Base-by-base conservation (phyloP, 257 asterid genomes). In the Rhazya stricta region DNA sequence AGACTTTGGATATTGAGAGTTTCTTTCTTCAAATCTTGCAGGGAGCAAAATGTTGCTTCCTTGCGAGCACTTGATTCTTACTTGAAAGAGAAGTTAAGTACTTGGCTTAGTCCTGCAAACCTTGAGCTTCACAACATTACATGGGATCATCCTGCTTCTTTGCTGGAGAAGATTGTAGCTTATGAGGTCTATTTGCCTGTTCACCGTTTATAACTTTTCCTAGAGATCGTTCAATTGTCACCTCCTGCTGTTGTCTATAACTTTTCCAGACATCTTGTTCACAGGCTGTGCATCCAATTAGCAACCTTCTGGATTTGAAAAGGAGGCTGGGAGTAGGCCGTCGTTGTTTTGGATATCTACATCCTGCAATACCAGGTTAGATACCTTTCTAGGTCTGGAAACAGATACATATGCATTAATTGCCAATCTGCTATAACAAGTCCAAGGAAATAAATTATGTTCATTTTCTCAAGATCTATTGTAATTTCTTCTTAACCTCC, bases 231-330 rank as follows among this genome's bases (percentile, higher is more conserved):
- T 5, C 41, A 62, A 29, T 23, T 23, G 32, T 42, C 48, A 36
- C 9, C 18, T 21, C 34, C 42, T 57, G n/a, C 56, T 8, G 3
- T 23, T 32, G 23, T 46, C 51, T 48, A 27, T 54, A 66, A 21
- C n/a, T 46, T 32, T 58, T 29, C 18, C 29, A n/a, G 19, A 25
- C 48, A 34, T 75, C 63, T 41, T 83, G 29, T 79, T 76, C 76
- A 15, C 88, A 91, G 98, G 97, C 97, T 63, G 97, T 94, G 81
- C 98, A 94, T 90, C 97, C 98, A 62, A 94, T 91, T 79, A 94
- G 97, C 87, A 91, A 85, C 83, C 97, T 94, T 74, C 79, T 91
- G 79, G 97, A 91, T 87, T 80, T 94, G 83, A 94, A 91, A 80
- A 90, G 97, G 83, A 90, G 97, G 86, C 85, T 94, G 42, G 98